phyloP scores from a whole-genome alignment of 1,139 yeast species.

The Lodderomyces oxycetoniae region DNA sequence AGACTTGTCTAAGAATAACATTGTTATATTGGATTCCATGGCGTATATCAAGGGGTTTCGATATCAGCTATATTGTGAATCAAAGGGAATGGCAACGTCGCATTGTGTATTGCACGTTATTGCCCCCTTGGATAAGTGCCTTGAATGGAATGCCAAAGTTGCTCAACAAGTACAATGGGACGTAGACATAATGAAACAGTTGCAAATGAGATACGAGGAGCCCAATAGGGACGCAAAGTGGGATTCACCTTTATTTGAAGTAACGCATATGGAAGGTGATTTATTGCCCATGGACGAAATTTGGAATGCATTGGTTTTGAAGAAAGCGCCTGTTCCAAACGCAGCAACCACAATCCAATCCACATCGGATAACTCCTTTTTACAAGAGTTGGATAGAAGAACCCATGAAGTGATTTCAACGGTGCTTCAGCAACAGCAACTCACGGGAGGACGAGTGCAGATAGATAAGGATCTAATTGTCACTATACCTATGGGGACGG shows the following conservation, averaged over 20 bases:
- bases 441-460: constrained; percentile 47
- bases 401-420: constrained; percentile 62
- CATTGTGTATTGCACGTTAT: constrained; percentile 80
- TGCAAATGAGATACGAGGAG: constrained; percentile 87
- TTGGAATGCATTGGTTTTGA: constrained; percentile 65
- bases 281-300: constrained; percentile 59
- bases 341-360: constrained; percentile 73
- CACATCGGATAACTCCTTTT: constrained; percentile 65
- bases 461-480: constrained; percentile 38
- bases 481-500: constrained; percentile 57
- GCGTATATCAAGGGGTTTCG: constrained; percentile 94
- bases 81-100: constrained; percentile 77
- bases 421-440: constrained; percentile 57
- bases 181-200: constrained; percentile 56
- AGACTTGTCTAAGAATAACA: constrained; percentile 59
- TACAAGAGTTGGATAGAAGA: constrained; percentile 71
- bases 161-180: constrained; percentile 52
- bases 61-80: constrained; percentile 90
- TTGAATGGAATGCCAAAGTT: constrained; percentile 50
- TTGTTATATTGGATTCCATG: constrained; percentile 81
- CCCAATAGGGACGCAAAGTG: constrained; percentile 83
- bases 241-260: constrained; percentile 88
- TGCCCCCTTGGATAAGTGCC: constrained; percentile 58
- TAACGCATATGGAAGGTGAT: constrained; percentile 53
- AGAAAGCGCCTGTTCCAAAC: constrained; percentile 66